phyloP scores from a whole-genome alignment of 2,329 filamentous ascomycete species.

The Cadophora malorum region DNA sequence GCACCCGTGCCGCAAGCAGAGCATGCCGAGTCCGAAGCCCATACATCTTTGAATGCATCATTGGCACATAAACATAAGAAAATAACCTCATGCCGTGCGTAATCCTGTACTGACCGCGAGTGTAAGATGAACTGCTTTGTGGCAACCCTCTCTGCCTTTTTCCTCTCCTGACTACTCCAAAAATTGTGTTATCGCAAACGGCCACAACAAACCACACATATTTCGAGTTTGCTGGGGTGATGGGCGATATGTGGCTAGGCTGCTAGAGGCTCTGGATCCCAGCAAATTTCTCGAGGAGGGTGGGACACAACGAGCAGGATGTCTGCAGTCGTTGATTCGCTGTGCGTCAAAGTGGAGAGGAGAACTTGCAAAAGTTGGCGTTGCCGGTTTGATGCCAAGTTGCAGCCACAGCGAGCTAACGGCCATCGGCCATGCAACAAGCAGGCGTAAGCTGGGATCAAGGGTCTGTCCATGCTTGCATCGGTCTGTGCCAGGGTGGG shows the following conservation, averaged over 20 bases:
- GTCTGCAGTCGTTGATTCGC: conserved; percentile 17
- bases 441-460: background rate
- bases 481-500: conserved; percentile 12
- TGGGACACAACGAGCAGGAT: background rate
- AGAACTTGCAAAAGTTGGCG: conserved; percentile 14
- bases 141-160: background rate
- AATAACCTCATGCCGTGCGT: background rate
- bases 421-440: conserved; percentile 10
- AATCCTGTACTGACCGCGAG: background rate
- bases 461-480: conserved; percentile 1
- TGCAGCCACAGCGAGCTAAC: conserved; percentile 21
- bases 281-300: background rate
- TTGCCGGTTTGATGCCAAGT: conserved; percentile 22
- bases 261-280: conserved; percentile 11
- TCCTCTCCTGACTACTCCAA: background rate
- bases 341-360: conserved; percentile 6
- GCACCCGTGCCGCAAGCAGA: conserved; percentile 18
- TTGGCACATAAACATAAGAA: background rate
- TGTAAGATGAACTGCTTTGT: background rate
- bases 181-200: background rate
- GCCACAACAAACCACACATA: background rate
- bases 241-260: conserved; percentile 4
- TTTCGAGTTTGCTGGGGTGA: conserved; percentile 8
- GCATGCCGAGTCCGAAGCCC: conserved; percentile 4
- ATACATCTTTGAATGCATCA: background rate